Conservation (phyloP, 768 basidiomycete species). For the Rhodocollybia butyracea region DNA sequence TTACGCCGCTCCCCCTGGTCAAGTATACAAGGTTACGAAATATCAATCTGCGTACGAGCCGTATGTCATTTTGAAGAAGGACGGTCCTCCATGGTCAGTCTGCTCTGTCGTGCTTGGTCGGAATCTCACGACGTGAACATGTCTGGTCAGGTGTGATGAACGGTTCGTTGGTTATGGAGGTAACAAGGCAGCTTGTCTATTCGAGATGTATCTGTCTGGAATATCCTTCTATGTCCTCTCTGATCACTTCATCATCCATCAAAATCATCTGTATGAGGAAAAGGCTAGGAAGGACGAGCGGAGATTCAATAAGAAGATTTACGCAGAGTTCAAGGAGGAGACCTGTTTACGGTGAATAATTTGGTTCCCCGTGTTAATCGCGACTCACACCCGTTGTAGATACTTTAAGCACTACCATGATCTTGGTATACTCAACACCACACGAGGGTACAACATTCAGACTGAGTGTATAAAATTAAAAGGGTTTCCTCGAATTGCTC, state of each 20-base stretch:
- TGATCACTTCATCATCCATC: constrained; percentile 88
- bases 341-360: constrained; percentile 54
- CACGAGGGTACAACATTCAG: constrained; percentile 49
- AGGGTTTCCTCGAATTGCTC: constrained; percentile 37
- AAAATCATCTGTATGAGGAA: constrained; percentile 82
- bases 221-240: constrained; percentile 79
- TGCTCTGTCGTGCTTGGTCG: background rate
- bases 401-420: constrained; percentile 63
- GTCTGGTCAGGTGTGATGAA: constrained; percentile 75
- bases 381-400: constrained; percentile 27
- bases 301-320: constrained; percentile 72
- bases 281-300: constrained; percentile 70
- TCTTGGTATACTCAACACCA: constrained; percentile 45
- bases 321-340: constrained; percentile 78
- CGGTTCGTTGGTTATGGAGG: constrained; percentile 89
- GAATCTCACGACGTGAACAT: background rate
- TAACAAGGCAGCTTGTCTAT: constrained; percentile 91
- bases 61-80: constrained; percentile 78
- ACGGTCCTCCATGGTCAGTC: constrained; percentile 67
- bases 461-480: constrained; percentile 67
- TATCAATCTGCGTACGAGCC: constrained; percentile 90
- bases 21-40: constrained; percentile 69
- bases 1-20: constrained; percentile 56
- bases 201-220: constrained; percentile 87
- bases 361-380: background rate